phyloP scores from a whole-genome alignment of 2,329 filamentous ascomycete species.

The Bipolaris victoriae region DNA sequence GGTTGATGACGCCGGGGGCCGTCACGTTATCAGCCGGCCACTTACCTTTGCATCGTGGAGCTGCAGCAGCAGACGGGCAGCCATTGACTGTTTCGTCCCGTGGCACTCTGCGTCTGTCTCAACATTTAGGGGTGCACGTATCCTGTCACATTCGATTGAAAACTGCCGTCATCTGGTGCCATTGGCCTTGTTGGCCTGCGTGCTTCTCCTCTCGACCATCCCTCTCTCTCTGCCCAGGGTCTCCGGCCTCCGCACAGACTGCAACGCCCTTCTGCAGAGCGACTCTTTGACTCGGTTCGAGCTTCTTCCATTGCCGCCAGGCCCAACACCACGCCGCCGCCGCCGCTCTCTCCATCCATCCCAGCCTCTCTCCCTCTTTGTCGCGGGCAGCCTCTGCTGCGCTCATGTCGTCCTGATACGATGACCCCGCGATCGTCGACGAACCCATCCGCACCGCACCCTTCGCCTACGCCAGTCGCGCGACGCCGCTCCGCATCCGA shows the following conservation, averaged over 20 bases:
- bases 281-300: conserved; percentile 12
- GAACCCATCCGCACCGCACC: conserved; percentile 29
- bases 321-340: conserved; percentile 3
- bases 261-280: conserved; percentile 9
- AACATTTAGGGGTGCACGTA: no score
- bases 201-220: no score
- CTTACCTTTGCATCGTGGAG: not conserved
- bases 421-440: conserved; percentile 37
- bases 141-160: no score
- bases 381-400: conserved; percentile 38
- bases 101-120: not conserved
- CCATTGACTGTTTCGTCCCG: not conserved
- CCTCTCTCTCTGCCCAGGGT: conserved; percentile 9
- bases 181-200: not conserved
- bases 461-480: conserved; percentile 31
- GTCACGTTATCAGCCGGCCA: conserved; percentile 6
- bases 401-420: conserved; percentile 47
- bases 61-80: not conserved
- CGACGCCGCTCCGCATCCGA: conserved; percentile 35
- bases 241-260: conserved; percentile 24
- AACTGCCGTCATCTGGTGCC: not conserved
- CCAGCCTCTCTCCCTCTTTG: conserved; percentile 10
- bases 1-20: conserved; percentile 5
- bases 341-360: not conserved
- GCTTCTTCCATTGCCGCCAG: conserved; percentile 22